These are phyloP conservation scores for Macadamia tetraphylla DNA, from an alignment of 164 flowering plant genomes.

Conservation along the genomic window DNA sequence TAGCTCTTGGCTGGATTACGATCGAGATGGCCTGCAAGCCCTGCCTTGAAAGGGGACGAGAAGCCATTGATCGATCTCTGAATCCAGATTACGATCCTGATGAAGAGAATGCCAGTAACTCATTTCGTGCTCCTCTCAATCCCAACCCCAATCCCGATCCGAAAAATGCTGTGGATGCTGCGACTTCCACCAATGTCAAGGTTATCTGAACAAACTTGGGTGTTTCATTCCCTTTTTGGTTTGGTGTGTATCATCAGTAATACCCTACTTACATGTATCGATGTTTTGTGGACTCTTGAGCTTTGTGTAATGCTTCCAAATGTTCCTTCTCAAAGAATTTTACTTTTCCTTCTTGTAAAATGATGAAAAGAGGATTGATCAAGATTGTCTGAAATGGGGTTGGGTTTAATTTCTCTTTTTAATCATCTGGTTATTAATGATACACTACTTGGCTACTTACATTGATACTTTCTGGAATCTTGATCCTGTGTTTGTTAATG, in stretches of 20 bases:
- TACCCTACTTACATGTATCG: background rate
- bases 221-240: background rate
- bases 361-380: too few relatives aligned
- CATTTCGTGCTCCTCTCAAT: constrained; percentile 51
- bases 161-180: background rate
- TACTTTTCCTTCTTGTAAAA: background rate
- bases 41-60: constrained; percentile 90
- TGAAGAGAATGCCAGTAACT: constrained; percentile 24
- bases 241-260: too few relatives aligned
- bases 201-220: constrained; percentile 8
- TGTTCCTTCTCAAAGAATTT: background rate
- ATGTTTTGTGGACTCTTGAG: background rate
- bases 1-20: constrained; percentile 76
- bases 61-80: constrained; percentile 83
- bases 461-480: too few relatives aligned
- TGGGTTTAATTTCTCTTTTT: too few relatives aligned
- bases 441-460: too few relatives aligned
- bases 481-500: background rate
- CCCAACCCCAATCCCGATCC: constrained; percentile 14
- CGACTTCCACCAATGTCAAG: constrained; percentile 13
- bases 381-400: too few relatives aligned
- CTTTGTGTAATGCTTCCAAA: background rate
- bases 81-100: constrained; percentile 93
- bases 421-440: too few relatives aligned
- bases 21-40: constrained; percentile 97